Evolutionary conservation across 345 rosid species (phyloP).

Genomic region (Viola odorata): DNA sequence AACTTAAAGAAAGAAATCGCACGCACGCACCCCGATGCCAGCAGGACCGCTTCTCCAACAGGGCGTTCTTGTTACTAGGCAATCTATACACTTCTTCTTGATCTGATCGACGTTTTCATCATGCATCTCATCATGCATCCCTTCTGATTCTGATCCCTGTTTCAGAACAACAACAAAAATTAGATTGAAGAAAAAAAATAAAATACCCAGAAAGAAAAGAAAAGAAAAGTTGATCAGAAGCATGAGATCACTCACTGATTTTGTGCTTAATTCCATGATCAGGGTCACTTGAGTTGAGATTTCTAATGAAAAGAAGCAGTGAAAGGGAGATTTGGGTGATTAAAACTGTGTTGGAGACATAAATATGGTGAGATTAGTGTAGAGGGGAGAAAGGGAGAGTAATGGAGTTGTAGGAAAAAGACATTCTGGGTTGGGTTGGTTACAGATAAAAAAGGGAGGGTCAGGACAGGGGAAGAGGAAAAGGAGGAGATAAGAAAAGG

Average conservation of each 20-base stretch:
- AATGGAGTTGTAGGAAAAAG: not conserved
- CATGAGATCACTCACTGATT: slow-evolving; percentile 10
- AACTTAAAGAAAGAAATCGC: not conserved
- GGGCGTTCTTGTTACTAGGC: slow-evolving; percentile 74
- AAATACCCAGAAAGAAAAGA: not conserved
- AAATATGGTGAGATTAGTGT: not conserved
- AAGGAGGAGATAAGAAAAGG: not conserved
- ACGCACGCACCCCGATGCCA: slow-evolving; percentile 57
- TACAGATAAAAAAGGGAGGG: not conserved
- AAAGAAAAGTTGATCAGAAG: no score
- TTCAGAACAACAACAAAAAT: not conserved
- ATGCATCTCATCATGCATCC: not conserved
- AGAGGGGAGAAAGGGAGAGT: not conserved
- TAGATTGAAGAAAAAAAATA: not conserved
- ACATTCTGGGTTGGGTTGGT: no score
- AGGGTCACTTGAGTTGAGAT: not conserved
- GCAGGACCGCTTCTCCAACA: slow-evolving; percentile 90
- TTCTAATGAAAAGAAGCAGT: not conserved
- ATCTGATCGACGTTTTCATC: slow-evolving; percentile 4
- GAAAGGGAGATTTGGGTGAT: not conserved
- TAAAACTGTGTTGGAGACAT: not conserved
- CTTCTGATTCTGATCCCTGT: slow-evolving; percentile 15
- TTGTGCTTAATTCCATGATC: slow-evolving; percentile 3
- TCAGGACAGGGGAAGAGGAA: not conserved
- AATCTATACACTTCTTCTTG: slow-evolving; percentile 52